Evolutionary conservation across 805 yeast species (phyloP).

Genomic region (Candida parachauliodes): DNA sequence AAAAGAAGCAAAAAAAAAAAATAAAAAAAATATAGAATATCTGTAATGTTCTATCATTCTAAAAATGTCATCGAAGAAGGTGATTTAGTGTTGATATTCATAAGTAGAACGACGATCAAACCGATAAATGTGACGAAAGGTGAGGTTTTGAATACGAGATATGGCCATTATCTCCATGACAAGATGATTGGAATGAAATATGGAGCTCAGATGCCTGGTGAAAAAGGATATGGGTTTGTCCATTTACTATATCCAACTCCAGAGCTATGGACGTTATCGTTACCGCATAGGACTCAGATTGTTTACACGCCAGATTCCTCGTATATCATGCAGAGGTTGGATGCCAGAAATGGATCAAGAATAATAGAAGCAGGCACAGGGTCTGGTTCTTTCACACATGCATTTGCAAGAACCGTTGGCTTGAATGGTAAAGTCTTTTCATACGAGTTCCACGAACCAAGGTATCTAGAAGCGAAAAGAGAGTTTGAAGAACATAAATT

Average conservation of each 20-base stretch:
- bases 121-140: constrained; percentile 64
- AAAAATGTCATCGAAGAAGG: constrained; percentile 76
- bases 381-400: constrained; percentile 91
- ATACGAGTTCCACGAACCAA: constrained; percentile 85
- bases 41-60: constrained; percentile 53
- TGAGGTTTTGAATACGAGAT: constrained; percentile 73
- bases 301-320: constrained; percentile 95
- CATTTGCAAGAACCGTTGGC: constrained; percentile 77
- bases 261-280: constrained; percentile 91
- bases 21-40: neutral
- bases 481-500: constrained; percentile 79
- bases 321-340: constrained; percentile 79
- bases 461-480: constrained; percentile 71
- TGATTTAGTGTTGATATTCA: constrained; percentile 82
- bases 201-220: constrained; percentile 81
- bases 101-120: constrained; percentile 74
- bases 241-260: constrained; percentile 90
- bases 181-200: constrained; percentile 75
- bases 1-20: neutral
- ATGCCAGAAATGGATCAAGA: constrained; percentile 66
- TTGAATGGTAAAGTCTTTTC: constrained; percentile 65
- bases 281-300: constrained; percentile 97
- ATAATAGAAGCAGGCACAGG: constrained; percentile 99
- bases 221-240: constrained; percentile 77
- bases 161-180: constrained; percentile 84